These are phyloP conservation scores for Scedosporium minutisporum DNA, from an alignment of 2,329 filamentous ascomycete genomes.

Conservation along the genomic window DNA sequence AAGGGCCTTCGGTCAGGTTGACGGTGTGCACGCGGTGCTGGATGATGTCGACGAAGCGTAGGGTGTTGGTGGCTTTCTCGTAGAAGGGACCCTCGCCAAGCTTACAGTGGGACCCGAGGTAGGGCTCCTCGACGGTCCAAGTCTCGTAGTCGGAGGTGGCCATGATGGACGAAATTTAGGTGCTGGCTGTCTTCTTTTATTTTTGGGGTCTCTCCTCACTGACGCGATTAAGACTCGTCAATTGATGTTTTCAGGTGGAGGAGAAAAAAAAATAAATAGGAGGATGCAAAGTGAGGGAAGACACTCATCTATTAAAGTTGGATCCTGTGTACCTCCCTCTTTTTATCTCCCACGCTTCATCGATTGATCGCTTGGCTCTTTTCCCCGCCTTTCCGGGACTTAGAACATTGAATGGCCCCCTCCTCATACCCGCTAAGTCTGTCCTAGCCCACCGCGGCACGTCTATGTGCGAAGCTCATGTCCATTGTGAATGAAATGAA, in stretches of 20 bases:
- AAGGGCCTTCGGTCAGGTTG: slow-evolving; percentile 52
- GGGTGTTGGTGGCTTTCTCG: slow-evolving; percentile 51
- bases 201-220: neutral
- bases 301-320: neutral
- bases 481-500: neutral
- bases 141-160: slow-evolving; percentile 26
- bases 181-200: neutral
- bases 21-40: slow-evolving; percentile 64
- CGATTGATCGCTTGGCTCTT: neutral
- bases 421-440: neutral
- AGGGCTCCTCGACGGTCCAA: slow-evolving; percentile 43
- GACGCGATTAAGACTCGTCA: neutral
- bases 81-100: slow-evolving; percentile 70
- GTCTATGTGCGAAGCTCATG: neutral
- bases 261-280: neutral
- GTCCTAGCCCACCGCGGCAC: neutral
- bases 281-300: neutral
- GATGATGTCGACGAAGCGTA: slow-evolving; percentile 79
- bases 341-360: neutral
- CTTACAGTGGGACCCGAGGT: slow-evolving; percentile 51
- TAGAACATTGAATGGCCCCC: neutral
- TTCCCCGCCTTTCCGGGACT: slow-evolving; percentile 1
- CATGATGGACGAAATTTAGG: neutral
- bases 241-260: neutral
- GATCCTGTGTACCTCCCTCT: neutral